These are phyloP conservation scores for Monilinia polystroma DNA, from an alignment of 2,329 filamentous ascomycete species.

Conservation along the genomic window DNA sequence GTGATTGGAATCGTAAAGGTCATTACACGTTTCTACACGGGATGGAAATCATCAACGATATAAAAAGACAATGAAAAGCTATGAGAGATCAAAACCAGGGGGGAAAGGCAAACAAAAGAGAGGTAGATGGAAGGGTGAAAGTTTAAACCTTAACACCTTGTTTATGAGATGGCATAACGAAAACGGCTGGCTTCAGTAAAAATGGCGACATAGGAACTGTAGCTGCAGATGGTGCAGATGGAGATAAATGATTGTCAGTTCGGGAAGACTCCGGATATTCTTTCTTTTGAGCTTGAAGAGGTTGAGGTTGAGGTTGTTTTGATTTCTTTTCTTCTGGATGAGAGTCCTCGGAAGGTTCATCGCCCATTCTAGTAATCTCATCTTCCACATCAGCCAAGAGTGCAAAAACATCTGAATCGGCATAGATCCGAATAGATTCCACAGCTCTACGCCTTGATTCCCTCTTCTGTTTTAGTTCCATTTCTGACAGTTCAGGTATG, in stretches of 20 bases:
- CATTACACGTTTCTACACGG: constrained; percentile 3
- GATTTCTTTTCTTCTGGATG: neutral
- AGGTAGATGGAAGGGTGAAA: no score
- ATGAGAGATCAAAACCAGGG: neutral
- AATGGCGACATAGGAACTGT: constrained; percentile 6
- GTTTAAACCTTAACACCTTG: constrained; percentile 16
- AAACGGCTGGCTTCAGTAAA: constrained; percentile 14
- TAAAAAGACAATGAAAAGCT: neutral
- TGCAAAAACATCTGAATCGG: constrained; percentile 64
- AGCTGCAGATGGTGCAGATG: neutral
- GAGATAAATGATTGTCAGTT: neutral
- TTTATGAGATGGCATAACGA: constrained; percentile 18
- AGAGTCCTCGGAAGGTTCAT: neutral
- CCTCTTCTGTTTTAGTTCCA: constrained; percentile 21
- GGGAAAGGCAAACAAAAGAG: neutral
- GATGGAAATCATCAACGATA: neutral
- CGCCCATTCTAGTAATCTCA: constrained; percentile 50
- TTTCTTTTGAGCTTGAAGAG: neutral
- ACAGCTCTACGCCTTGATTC: constrained; percentile 44
- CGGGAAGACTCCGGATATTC: neutral
- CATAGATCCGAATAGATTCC: constrained; percentile 68
- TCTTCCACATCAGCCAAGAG: constrained; percentile 66
- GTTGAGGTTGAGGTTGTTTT: neutral
- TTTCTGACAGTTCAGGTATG: neutral
- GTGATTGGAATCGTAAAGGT: constrained; percentile 8